These are phyloP conservation scores for Metarhizium rileyi DNA, from an alignment of 2,329 filamentous ascomycete genomes.

Conservation along the genomic window DNA sequence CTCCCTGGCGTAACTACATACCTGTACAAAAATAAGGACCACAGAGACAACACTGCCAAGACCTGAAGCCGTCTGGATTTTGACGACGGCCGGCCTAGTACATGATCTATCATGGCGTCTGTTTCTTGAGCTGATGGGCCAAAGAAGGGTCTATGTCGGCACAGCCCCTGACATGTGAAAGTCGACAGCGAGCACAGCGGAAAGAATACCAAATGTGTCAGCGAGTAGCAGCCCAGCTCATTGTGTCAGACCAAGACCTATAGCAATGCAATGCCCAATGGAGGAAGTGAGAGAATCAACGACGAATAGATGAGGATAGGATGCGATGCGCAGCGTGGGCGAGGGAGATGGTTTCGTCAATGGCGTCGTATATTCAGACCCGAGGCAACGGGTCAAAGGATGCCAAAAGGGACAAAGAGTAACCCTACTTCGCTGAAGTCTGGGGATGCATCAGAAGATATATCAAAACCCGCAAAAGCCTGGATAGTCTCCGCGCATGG, in stretches of 20 bases:
- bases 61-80: slow-evolving; percentile 91
- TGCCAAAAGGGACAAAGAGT: neutral
- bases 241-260: neutral
- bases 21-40: slow-evolving; percentile 76
- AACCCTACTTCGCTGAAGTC: neutral
- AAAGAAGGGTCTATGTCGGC: neutral
- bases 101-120: slow-evolving; percentile 64
- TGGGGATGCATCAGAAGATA: neutral
- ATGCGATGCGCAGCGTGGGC: neutral
- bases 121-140: neutral
- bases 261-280: neutral
- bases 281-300: neutral
- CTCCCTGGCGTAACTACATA: slow-evolving; percentile 31
- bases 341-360: neutral
- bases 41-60: slow-evolving; percentile 81
- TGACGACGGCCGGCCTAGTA: slow-evolving; percentile 80
- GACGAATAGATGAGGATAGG: neutral
- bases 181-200: neutral
- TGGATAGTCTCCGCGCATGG: neutral
- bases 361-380: neutral
- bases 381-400: neutral
- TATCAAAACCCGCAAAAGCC: neutral
- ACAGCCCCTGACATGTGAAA: slow-evolving; percentile 1
- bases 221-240: neutral
- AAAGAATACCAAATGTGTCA: neutral